Conservation (phyloP, 495 filamentous ascomycete species). For the Podospora anserina region DNA sequence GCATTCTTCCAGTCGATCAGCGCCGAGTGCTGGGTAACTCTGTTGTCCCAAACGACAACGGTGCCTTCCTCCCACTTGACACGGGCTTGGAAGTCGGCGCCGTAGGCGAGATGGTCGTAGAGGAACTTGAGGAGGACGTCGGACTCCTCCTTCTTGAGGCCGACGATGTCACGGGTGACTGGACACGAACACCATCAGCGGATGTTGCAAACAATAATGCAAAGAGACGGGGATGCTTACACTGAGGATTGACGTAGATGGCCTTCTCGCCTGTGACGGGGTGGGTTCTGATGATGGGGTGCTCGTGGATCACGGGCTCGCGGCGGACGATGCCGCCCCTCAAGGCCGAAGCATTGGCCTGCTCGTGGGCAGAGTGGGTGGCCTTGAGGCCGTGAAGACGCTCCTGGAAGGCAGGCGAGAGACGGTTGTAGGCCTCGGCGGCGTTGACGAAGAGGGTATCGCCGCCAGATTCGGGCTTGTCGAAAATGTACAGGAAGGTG, state of each 20-base stretch:
- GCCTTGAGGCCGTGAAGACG: conserved; percentile 74
- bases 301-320: conserved; percentile 66
- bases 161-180: conserved; percentile 71
- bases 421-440: conserved; percentile 72
- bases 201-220: not conserved
- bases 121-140: conserved; percentile 82
- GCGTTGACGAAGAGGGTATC: conserved; percentile 75
- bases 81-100: conserved; percentile 84
- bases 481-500: conserved; percentile 76
- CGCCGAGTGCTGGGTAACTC: conserved; percentile 75
- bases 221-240: conserved; percentile 45
- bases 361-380: conserved; percentile 70
- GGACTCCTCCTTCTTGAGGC: conserved; percentile 73
- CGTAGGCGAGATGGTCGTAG: conserved; percentile 77
- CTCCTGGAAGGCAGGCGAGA: conserved; percentile 67
- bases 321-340: conserved; percentile 63
- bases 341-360: conserved; percentile 55
- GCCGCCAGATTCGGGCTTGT: conserved; percentile 70
- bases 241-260: conserved; percentile 80
- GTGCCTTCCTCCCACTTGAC: conserved; percentile 79
- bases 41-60: conserved; percentile 89
- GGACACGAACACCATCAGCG: conserved; percentile 10
- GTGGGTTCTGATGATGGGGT: conserved; percentile 78
- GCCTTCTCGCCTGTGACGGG: conserved; percentile 83
- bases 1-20: conserved; percentile 76